Base-by-base conservation (phyloP, 2,329 filamentous ascomycete species). In the Colletotrichum neosansevieriae region DNA sequence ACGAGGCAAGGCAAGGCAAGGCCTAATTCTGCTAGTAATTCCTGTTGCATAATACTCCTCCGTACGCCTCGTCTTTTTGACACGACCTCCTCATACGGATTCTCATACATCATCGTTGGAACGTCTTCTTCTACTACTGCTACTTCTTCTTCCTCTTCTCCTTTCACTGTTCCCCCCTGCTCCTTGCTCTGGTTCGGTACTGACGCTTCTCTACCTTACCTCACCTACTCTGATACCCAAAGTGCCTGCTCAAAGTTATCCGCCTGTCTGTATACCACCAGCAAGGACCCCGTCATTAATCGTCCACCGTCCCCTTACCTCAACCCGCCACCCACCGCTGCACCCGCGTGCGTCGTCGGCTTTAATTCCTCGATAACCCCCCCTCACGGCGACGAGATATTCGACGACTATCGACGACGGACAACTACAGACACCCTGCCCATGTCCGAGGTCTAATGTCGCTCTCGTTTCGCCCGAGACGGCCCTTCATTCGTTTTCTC, bases 31-130 rank as follows among this genome's bases (percentile, higher is more conserved):
- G 4, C 47, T 50, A 12, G 17, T 45, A 58, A 40, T 58, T 64
- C 53, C 24, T 49, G 51, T 67, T 67, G 64, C 64, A 67, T 67
- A 67, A 67, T 67, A 53, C 59, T 45, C 40, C 61, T 54, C 56
- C 19, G 40, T 49, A 68, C 65, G 54, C 61, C 65, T 64, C 49
- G 54, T 68, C 54, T 45, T 65, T 58, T 68, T 65, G 47, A 60
- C 65, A 65, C 54, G 65, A 53, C 62, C 49, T 65, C 62, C 49
- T 65, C 34, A n/a, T 34, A 34, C 61, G 49, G 11, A 40, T 36
- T 51, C 49, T 53, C 36, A 66, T 65, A 60, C 62, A 65, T 65
- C 61, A 65, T 68, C 66, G 49, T 36, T 49, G 54, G 21, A 50
- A 24, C 4, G 32, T 10, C 51, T 56, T 56, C 15, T 19, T 58